A percentile compares a stretch with the other conserved stretches of the same genome.
Evolutionary conservation across 768 basidiomycete genomes (phyloP).

Genomic region (Pulveroboletus sp.): DNA sequence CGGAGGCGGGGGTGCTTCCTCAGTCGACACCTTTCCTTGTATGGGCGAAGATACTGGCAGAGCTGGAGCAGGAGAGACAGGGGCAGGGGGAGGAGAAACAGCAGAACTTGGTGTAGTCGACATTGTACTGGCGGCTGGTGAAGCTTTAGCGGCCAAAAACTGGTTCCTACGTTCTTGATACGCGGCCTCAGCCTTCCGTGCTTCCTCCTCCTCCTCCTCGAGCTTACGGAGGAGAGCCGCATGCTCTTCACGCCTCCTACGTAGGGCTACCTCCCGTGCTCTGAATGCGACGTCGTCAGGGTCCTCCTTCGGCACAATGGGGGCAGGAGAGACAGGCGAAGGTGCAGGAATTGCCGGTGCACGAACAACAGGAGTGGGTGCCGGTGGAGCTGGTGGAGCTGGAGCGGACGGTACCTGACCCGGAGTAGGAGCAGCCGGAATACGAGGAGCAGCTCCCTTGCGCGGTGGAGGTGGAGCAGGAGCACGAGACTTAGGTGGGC

Average conservation of each 20-base stretch:
- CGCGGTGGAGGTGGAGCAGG: constrained; percentile 37
- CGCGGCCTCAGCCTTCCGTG: constrained; percentile 42
- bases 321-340: constrained; percentile 45
- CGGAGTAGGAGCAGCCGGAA: constrained; percentile 19
- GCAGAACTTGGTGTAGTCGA: constrained; percentile 29
- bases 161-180: constrained; percentile 32
- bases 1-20: no score
- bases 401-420: constrained; percentile 19
- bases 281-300: constrained; percentile 71
- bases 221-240: constrained; percentile 63
- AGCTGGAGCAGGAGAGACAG: constrained; percentile 28
- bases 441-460: constrained; percentile 10
- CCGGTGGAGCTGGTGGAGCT: constrained; percentile 21
- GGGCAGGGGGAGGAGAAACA: constrained; percentile 22
- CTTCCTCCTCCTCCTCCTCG: constrained; percentile 63
- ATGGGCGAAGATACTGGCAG: constrained; percentile 22
- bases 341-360: constrained; percentile 38
- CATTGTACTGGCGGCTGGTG: constrained; percentile 25
- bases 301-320: constrained; percentile 51
- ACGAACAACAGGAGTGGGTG: constrained; percentile 20
- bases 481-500: constrained; percentile 26
- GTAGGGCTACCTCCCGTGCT: constrained; percentile 65
- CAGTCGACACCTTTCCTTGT: constrained; percentile 9
- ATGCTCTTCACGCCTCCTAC: constrained; percentile 69
- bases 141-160: constrained; percentile 37